Evolutionary conservation across 306 rosid genomes (phyloP).

Genomic region (Vigna mungo): DNA sequence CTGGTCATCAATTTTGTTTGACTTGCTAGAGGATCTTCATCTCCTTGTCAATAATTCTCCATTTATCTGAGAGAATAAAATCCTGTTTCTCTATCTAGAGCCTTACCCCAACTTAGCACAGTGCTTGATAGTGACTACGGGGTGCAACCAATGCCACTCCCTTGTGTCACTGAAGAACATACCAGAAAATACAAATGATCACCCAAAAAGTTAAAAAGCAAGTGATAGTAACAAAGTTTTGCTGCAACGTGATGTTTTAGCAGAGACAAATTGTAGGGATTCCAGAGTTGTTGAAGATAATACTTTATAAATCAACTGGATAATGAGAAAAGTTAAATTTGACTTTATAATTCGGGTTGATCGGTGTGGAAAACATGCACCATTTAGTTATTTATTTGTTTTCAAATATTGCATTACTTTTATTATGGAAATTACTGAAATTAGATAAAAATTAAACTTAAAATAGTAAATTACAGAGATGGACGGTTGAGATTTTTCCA

Average conservation of each 20-base stretch:
- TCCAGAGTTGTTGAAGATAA: neutral
- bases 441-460: slow-evolving; percentile 3
- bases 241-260: neutral
- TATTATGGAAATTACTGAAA: neutral
- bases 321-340: neutral
- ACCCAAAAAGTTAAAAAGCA: neutral
- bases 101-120: neutral
- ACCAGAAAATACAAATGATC: neutral
- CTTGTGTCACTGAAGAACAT: neutral
- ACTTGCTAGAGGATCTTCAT: slow-evolving; percentile 3
- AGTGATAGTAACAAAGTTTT: neutral
- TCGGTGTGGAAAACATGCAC: neutral
- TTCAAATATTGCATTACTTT: neutral
- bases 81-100: neutral
- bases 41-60: neutral
- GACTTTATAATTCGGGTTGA: neutral
- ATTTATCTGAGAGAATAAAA: neutral
- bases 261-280: neutral
- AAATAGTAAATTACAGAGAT: neutral
- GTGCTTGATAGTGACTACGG: neutral
- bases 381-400: neutral
- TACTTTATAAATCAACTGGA: neutral
- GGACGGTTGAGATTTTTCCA: neutral
- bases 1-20: neutral
- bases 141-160: neutral